phyloP scores from a whole-genome alignment of 352 stramenopile genomes.

The Phytophthora boehmeriae region DNA sequence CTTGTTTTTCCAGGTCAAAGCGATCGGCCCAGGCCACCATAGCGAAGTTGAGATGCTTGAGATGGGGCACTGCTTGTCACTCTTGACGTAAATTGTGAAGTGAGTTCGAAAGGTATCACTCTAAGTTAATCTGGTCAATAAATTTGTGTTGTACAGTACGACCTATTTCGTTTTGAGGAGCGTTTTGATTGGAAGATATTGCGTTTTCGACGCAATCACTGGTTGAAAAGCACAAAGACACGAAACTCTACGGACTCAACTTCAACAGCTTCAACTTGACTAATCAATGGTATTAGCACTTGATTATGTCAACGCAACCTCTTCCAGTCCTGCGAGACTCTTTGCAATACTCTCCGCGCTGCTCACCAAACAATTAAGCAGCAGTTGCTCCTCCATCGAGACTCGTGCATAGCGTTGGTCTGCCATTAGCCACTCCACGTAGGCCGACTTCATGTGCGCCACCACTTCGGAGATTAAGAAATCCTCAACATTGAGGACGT shows the following conservation, averaged over 20 bases:
- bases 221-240: constrained; percentile 12
- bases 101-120: neutral
- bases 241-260: constrained; percentile 4
- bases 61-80: constrained; percentile 18
- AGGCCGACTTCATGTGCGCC: constrained; percentile 34
- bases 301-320: constrained; percentile 62
- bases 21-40: constrained; percentile 55
- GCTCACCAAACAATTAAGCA: constrained; percentile 36
- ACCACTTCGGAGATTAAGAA: constrained; percentile 43
- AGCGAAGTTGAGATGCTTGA: constrained; percentile 7
- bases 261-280: constrained; percentile 2
- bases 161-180: too few species aligned
- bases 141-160: too few species aligned
- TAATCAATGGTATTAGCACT: neutral
- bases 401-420: constrained; percentile 34
- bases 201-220: constrained; percentile 10
- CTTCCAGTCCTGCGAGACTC: constrained; percentile 58
- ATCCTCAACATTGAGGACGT: constrained; percentile 48
- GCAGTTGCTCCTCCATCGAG: constrained; percentile 47
- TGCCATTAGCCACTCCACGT: constrained; percentile 36
- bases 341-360: constrained; percentile 58
- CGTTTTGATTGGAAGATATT: constrained; percentile 13
- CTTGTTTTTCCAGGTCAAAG: constrained; percentile 84
- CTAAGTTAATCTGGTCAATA: neutral
- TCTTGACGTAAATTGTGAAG: constrained; percentile 19